These are phyloP conservation scores for Limnanthes douglasii DNA, from an alignment of 345 rosid species.

Conservation along the genomic window DNA sequence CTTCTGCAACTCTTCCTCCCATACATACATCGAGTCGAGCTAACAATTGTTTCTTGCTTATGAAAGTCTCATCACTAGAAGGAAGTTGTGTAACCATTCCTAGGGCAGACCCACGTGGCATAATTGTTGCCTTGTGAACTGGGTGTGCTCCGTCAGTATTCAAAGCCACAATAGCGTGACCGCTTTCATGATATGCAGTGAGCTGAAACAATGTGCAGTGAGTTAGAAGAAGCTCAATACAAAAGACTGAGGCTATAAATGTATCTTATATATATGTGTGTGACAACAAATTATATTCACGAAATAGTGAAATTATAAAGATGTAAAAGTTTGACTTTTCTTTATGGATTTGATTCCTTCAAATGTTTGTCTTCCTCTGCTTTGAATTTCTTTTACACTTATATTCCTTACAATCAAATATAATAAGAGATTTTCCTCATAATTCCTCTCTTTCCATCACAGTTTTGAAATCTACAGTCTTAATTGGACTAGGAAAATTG, in stretches of 20 bases:
- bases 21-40: slow-evolving; percentile 98
- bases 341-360: too few relatives aligned
- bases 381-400: too few relatives aligned
- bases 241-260: too few relatives aligned
- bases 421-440: too few relatives aligned
- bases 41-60: slow-evolving; percentile 88
- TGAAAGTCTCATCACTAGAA: slow-evolving; percentile 85
- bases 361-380: too few relatives aligned
- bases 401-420: too few relatives aligned
- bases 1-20: slow-evolving; percentile 99
- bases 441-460: too few relatives aligned
- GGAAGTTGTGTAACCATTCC: slow-evolving; percentile 99
- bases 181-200: slow-evolving; percentile 98
- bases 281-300: slow-evolving; percentile 1
- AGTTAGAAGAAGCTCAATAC: slow-evolving; percentile 6
- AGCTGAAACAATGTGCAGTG: slow-evolving; percentile 28
- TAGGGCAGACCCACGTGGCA: slow-evolving; percentile 97
- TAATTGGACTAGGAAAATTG: too few relatives aligned
- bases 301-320: too few relatives aligned
- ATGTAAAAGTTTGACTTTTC: too few relatives aligned
- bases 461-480: too few relatives aligned
- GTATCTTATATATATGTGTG: too few relatives aligned
- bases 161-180: slow-evolving; percentile 93
- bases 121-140: slow-evolving; percentile 94
- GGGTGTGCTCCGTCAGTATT: slow-evolving; percentile 90